Evolutionary conservation across 768 basidiomycete genomes (phyloP), one percentile per base, ranked within the genome.

Genomic region (Melanogaster broomeanus): DNA sequence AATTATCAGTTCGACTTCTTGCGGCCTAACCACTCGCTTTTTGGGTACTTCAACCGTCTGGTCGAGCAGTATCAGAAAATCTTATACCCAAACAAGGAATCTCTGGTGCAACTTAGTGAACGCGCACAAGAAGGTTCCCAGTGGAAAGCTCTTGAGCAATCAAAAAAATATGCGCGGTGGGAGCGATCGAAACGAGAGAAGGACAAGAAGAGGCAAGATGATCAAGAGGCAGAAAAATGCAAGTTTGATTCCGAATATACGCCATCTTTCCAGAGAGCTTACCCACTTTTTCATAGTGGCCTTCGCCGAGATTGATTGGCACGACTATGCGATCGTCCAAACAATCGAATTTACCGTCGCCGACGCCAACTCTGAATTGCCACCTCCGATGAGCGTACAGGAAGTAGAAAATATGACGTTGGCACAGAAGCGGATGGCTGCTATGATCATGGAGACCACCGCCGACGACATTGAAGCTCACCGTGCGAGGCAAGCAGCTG

Each of bases 1-100:
- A 98, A 98, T 71, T 95, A 91, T 67, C 95, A 98, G 63, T 99
- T 99, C 65, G 97, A 98, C 66, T 99, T 99, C 68, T 79, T 99
- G 44, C 83, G 93, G 38, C 97, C 96, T 10, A 93, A 86, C 2
- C 96, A 98, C 67, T 97, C 96, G 6, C 84, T 99, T 30, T 98
- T 95, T 63, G 88, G 90, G 37, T 95, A 91, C 73, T 99, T 98
- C 77, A 98, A 98, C 70, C 87, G 90, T 61, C 83, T 98, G 71
- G 93, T 98, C 59, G 94, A 98, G 63, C 93, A 96, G 68, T 98
- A 99, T 72, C 83, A 84, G 54, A 94, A 89, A 74, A 82, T 98
- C 57, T 76, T 98, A 61, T 80, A 92, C 52, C 93, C 97, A 48
- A 82, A 81, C 58, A 83, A 83, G 66, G 90, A 91, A 59, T 77